Conservation (phyloP, 495 filamentous ascomycete genomes). For the Podospora sp. region DNA sequence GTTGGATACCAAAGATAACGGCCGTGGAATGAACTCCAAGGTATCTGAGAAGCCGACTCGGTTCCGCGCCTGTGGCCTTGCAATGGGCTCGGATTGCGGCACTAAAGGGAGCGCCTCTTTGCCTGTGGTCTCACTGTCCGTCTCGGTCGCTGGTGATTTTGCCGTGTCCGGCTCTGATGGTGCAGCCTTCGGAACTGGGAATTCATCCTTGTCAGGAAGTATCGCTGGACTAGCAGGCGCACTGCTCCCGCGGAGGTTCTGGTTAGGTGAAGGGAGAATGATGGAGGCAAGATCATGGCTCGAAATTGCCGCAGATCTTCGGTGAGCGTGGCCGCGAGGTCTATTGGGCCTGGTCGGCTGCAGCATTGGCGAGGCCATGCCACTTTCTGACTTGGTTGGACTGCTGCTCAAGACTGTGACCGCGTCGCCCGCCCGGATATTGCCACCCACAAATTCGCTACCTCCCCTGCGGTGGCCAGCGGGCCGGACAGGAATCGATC, state of each 20-base stretch:
- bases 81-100: conserved; percentile 35
- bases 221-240: conserved; percentile 71
- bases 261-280: conserved; percentile 62
- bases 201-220: conserved; percentile 38
- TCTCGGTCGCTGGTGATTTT: conserved; percentile 5
- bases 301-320: conserved; percentile 86
- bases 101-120: conserved; percentile 3
- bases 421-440: conserved; percentile 59
- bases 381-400: conserved; percentile 64
- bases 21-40: conserved; percentile 70
- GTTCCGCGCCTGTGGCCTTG: conserved; percentile 46
- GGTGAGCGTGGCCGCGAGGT: conserved; percentile 76
- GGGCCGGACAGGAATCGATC: conserved; percentile 45
- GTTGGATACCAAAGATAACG: conserved; percentile 71
- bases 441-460: conserved; percentile 80
- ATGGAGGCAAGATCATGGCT: conserved; percentile 71
- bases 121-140: conserved; percentile 2
- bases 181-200: conserved; percentile 35
- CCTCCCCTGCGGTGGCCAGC: conserved; percentile 68
- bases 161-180: conserved; percentile 19
- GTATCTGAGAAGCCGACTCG: conserved; percentile 63
- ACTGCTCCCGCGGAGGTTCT: conserved; percentile 58
- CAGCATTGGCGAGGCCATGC: conserved; percentile 52
- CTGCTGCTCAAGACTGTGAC: conserved; percentile 62
- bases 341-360: conserved; percentile 51